Evolutionary conservation across 225 moss, liverwort and hornwort species (phyloP), one percentile per base, ranked within the genome.

Genomic region (Thuidium tamariscinum): DNA sequence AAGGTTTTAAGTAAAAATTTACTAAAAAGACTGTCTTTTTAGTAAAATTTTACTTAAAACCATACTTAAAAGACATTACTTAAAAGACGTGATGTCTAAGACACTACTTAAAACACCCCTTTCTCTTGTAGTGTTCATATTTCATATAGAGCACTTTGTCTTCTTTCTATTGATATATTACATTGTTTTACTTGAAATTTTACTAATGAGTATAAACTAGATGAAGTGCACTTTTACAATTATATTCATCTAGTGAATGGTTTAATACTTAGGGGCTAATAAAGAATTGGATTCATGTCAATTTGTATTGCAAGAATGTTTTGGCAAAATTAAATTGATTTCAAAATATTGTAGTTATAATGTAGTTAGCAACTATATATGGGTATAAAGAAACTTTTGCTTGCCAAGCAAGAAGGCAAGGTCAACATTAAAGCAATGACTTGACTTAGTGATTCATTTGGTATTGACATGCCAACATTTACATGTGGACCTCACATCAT

Each of bases 351-450:
- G 2, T 9, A 42, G 0, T 27, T 1, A 1, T 42, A 44, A 27
- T 26, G 9, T 25, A 26, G 5, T 42, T 70, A 42, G 9, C 9
- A 70, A 41, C 1, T 41, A 7, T 0, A 0, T n/a, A n/a, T n/a
- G n/a, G 2, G 3, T 2, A 39, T 5, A 26, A 70, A 71, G 0
- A 71, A 16, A 9, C 2, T 70, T 27, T 44, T 29, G 17, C 5
- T 44, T 71, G 27, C 6, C 2, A 16, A 0, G 3, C 29, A 71
- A 1, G 16, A 71, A 71, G 29, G 44, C 27, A 44, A 44, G 16
- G 29, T 71, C 69, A 70, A 70, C 8, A 70, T 70, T 3, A 9
- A 42, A 44, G 16, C 2, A 10, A 2, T 44, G 44, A 71, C 6
- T 29, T 27, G 17, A 29, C 5, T 71, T 44, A 5, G 0, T 16